phyloP scores from a whole-genome alignment of 2,329 filamentous ascomycete genomes.

The Ophiosphaerella narmari region DNA sequence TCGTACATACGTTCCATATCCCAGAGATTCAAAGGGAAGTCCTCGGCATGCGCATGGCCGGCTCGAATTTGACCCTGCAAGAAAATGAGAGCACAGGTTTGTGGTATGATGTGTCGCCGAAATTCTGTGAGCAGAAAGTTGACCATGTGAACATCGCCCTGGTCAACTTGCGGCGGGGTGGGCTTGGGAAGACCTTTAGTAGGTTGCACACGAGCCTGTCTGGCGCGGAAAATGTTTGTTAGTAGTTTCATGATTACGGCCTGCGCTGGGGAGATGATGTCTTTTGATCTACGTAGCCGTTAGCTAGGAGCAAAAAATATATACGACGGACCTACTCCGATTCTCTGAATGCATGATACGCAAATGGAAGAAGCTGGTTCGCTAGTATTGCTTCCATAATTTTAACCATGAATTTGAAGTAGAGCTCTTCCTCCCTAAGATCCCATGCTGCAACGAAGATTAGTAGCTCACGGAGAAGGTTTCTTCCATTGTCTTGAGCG shows the following conservation, averaged over 20 bases:
- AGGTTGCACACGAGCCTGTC: slow-evolving; percentile 48
- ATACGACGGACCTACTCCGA: slow-evolving; percentile 37
- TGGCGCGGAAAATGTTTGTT: slow-evolving; percentile 81
- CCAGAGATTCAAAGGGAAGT: slow-evolving; percentile 94
- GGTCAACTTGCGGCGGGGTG: slow-evolving; percentile 55
- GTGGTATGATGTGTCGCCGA: slow-evolving; percentile 87
- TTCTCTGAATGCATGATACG: slow-evolving; percentile 88
- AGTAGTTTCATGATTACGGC: slow-evolving; percentile 89
- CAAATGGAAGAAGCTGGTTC: slow-evolving; percentile 86
- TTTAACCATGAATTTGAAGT: slow-evolving; percentile 95
- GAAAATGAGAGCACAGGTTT: slow-evolving; percentile 92
- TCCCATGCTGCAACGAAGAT: slow-evolving; percentile 99
- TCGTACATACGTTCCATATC: slow-evolving; percentile 98
- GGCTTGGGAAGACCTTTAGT: slow-evolving; percentile 51
- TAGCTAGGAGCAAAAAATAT: slow-evolving; percentile 3
- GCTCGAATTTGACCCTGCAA: slow-evolving; percentile 88
- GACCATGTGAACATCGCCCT: slow-evolving; percentile 68
- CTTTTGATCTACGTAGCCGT: slow-evolving; percentile 65
- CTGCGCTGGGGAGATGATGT: slow-evolving; percentile 94
- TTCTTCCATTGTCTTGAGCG: slow-evolving; percentile 87
- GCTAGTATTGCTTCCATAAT: slow-evolving; percentile 93
- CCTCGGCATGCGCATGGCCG: slow-evolving; percentile 73
- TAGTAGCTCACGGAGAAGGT: slow-evolving; percentile 83
- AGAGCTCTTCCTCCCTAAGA: slow-evolving; percentile 87
- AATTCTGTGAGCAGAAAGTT: slow-evolving; percentile 94